Percentiles rank a stretch among this genome's conserved stretches.
These are phyloP conservation scores for Bipolaris cookei DNA, from an alignment of 2,329 filamentous ascomycete species.

Conservation along the genomic window DNA sequence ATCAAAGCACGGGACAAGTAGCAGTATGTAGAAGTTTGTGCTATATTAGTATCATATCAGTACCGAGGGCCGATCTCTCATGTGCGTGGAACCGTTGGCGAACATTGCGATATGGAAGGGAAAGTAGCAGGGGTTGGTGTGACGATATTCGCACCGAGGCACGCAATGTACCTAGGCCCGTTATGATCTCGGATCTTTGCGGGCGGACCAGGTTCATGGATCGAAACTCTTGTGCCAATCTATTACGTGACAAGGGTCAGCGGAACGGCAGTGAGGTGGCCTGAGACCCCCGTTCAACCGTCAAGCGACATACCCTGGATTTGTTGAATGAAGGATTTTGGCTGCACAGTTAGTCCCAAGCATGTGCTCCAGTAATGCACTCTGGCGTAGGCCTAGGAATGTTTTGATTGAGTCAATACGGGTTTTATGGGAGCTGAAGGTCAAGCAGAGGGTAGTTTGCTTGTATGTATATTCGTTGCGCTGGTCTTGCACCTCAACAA, in stretches of 20 bases:
- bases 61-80: conserved; percentile 1
- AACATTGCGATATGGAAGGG: background rate
- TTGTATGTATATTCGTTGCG: conserved; percentile 6
- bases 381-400: background rate
- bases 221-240: conserved; percentile 17
- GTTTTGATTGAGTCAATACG: conserved; percentile 3
- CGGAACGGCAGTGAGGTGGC: conserved; percentile 10
- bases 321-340: conserved; percentile 1
- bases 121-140: conserved; percentile 11
- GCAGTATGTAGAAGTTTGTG: conserved; percentile 4
- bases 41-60: conserved; percentile 2
- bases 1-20: background rate
- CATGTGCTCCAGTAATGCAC: conserved; percentile 4
- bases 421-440: background rate
- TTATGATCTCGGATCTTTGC: conserved; percentile 22
- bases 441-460: conserved; percentile 5
- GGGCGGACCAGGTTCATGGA: conserved; percentile 25
- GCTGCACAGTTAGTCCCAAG: conserved; percentile 9
- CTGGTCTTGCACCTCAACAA: conserved; percentile 14
- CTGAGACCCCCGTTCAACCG: conserved; percentile 5
- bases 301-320: conserved; percentile 7
- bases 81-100: background rate
- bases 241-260: conserved; percentile 17
- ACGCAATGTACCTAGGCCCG: conserved; percentile 9
- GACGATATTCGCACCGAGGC: conserved; percentile 7